A percentile compares a stretch with the other conserved stretches of the same genome.
phyloP scores from a whole-genome alignment of 2,329 filamentous ascomycete genomes.

The Blumeria graminis region DNA sequence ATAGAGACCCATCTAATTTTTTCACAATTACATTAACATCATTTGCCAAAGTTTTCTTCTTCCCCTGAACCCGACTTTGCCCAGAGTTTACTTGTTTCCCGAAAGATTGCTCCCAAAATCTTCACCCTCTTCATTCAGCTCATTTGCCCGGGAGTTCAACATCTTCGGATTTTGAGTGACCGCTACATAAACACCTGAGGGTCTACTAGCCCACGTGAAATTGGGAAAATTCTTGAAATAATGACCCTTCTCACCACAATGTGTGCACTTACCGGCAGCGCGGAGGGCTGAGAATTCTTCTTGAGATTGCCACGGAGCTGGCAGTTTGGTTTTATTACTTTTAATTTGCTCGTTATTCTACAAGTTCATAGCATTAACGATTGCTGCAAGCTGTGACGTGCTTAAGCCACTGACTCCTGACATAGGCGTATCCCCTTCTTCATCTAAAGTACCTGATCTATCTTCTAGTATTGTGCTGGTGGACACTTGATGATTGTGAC shows the following conservation, averaged over 20 bases:
- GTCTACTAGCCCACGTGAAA: background rate
- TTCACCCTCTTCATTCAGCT: background rate
- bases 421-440: background rate
- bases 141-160: too few species aligned
- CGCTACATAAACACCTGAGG: background rate
- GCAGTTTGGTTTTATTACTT: background rate
- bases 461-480: background rate
- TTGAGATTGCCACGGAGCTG: background rate
- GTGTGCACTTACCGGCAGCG: background rate
- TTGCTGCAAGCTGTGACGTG: background rate
- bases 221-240: background rate
- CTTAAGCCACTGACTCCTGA: background rate
- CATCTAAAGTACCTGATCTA: background rate
- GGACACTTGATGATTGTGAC: background rate
- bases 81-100: background rate
- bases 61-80: background rate
- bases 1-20: background rate
- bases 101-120: background rate
- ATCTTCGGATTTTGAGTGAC: background rate
- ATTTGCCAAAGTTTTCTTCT: background rate
- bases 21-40: background rate
- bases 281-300: background rate
- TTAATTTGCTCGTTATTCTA: background rate
- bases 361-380: background rate
- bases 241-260: background rate